Evolutionary conservation across 78 protist genomes (phyloP), one percentile per base, ranked within the genome.

Genomic region (Corallochytrium limacisporum): DNA sequence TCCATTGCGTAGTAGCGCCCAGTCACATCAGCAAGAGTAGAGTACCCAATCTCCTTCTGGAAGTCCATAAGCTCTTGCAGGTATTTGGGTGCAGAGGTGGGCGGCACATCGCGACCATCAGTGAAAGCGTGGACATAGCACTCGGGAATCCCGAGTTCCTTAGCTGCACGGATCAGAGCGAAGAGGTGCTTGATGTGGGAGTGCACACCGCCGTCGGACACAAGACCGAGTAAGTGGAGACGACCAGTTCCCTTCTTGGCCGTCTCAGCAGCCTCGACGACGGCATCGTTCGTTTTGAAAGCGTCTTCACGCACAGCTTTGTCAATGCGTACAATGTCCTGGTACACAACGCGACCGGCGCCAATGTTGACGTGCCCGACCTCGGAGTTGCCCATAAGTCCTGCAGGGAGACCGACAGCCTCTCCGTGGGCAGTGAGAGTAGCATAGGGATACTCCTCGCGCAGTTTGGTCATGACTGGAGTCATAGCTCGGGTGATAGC

Each of bases 1-100:
- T 67, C 73, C 73, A 67, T 67, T 8, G 73, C 62, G 32, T 67
- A 67, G 73, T 67, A 67, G 20, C 73, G 61, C 9, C 73, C 63
- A n/a, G 22, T 12, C 13, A 66, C 5, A 10, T 35, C 18, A 5
- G 62, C 61, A 7, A 66, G 10, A 31, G 2, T 0, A n/a, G 63
- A 60, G 33, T 66, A 66, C 28, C 12, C 6, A 31, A 40, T 5
- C 13, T 1, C 46, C 8, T 13, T 33, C 4, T 46, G 2, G 40
- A 3, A 20, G 33, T 1, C n/a, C 26, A 16, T 50, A 50, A 62
- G 31, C 3, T 24, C 40, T 29, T 8, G 35, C 8, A 44, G 6
- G 69, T 44, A 62, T 1, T 31, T 6, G 10, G n/a, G 47, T 55
- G 39, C 60, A 3, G 29, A 16, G 16, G 2, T 32, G 26, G 60